phyloP scores from a whole-genome alignment of 192 early-diverging fungal genomes.

The Backusella parvicylindrica region DNA sequence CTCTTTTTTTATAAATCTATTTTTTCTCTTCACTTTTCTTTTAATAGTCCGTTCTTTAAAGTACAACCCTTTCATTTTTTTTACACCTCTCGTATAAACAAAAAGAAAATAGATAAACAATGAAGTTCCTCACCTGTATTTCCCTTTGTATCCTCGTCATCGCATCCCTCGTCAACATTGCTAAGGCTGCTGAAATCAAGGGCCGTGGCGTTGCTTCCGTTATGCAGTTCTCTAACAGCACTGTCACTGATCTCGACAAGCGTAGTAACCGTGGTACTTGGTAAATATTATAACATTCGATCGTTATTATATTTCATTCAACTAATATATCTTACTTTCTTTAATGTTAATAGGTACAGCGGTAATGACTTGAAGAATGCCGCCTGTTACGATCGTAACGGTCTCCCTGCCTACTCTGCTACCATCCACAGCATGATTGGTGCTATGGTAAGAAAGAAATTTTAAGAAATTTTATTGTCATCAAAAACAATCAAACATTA shows the following conservation, averaged over 20 bases:
- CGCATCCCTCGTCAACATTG: background rate
- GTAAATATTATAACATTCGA: constrained; percentile 10
- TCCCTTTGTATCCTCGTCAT: constrained; percentile 1
- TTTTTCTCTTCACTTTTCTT: background rate
- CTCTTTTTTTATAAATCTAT: background rate
- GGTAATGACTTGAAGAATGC: constrained; percentile 34
- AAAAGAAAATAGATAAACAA: constrained; percentile 5
- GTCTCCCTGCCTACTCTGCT: constrained; percentile 27
- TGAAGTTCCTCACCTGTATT: constrained; percentile 6
- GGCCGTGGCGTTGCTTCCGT: constrained; percentile 23
- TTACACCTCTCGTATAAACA: background rate
- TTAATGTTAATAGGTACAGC: constrained; percentile 18
- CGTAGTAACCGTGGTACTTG: constrained; percentile 21
- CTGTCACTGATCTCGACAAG: constrained; percentile 15
- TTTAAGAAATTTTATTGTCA: background rate
- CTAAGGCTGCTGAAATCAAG: background rate
- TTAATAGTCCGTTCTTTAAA: constrained; percentile 4
- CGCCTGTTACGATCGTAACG: constrained; percentile 35
- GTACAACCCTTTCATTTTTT: background rate
- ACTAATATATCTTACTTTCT: background rate
- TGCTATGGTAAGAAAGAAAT: constrained; percentile 24
- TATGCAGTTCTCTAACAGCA: constrained; percentile 3
- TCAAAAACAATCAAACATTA: background rate
- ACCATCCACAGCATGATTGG: constrained; percentile 25
- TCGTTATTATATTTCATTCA: background rate